These are phyloP conservation scores for Ascochyta rabiei DNA, from an alignment of 2,329 filamentous ascomycete species.

Conservation along the genomic window DNA sequence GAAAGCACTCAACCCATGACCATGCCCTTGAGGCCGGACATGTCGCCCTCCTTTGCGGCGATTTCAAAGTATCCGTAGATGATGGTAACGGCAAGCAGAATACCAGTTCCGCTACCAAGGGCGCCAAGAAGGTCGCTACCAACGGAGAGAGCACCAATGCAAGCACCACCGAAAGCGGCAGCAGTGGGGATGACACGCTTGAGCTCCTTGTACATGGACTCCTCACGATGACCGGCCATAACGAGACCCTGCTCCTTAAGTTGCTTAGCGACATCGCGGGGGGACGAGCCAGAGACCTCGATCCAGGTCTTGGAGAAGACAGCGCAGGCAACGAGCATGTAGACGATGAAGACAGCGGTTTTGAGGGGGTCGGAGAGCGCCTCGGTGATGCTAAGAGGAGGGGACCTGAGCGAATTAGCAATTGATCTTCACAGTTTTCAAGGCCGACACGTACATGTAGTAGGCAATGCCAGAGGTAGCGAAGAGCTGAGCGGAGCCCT, in stretches of 20 bases:
- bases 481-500: constrained; percentile 93
- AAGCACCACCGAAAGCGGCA: constrained; percentile 96
- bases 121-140: constrained; percentile 94
- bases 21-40: constrained; percentile 76
- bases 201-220: constrained; percentile 99
- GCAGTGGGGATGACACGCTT: constrained; percentile 99
- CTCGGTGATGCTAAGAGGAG: constrained; percentile 95
- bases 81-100: constrained; percentile 97
- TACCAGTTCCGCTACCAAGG: constrained; percentile 95
- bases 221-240: constrained; percentile 99
- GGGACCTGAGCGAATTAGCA: constrained; percentile 60
- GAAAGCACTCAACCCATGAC: constrained; percentile 57
- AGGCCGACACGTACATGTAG: constrained; percentile 73
- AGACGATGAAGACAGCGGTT: constrained; percentile 91
- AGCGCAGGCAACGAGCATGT: constrained; percentile 97
- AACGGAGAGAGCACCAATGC: constrained; percentile 96
- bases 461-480: constrained; percentile 94
- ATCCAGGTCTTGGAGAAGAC: constrained; percentile 99
- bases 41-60: constrained; percentile 96
- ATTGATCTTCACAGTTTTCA: not conserved
- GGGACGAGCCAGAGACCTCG: constrained; percentile 96
- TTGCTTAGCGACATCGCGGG: constrained; percentile 98
- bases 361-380: constrained; percentile 96
- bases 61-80: constrained; percentile 99
- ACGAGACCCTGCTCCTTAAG: constrained; percentile 99